Evolutionary conservation across 1,284 basidiomycete species (phyloP).

Genomic region (Trichosporon coremiiforme): DNA sequence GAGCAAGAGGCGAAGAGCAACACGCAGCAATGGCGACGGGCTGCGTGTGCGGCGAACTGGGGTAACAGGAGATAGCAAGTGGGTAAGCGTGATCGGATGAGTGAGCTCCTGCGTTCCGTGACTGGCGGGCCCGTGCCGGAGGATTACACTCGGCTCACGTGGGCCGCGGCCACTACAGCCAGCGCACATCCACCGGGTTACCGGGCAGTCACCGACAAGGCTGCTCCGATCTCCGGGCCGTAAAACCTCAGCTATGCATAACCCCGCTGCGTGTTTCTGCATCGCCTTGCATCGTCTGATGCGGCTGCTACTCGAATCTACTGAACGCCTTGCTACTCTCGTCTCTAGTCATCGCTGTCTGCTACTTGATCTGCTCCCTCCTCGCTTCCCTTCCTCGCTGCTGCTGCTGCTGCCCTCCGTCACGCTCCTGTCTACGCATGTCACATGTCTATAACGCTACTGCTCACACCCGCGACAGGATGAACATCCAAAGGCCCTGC

Average conservation of each 20-base stretch:
- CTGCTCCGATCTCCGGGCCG: neutral
- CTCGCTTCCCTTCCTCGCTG: neutral
- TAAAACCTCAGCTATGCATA: neutral
- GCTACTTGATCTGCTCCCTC: neutral
- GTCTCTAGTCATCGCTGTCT: neutral
- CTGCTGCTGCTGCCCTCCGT: neutral
- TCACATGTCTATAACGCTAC: slow-evolving; percentile 8
- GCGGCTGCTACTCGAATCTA: neutral
- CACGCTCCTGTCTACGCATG: slow-evolving; percentile 4
- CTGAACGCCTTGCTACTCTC: neutral
- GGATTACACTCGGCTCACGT: slow-evolving; percentile 2
- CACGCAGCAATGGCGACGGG: neutral
- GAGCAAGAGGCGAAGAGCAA: neutral
- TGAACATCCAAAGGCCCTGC: slow-evolving; percentile 80
- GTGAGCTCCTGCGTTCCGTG: neutral
- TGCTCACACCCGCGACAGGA: slow-evolving; percentile 65
- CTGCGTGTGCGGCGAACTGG: neutral
- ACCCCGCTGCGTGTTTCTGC: neutral
- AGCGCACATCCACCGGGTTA: neutral
- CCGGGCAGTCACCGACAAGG: neutral
- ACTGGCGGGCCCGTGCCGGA: slow-evolving; percentile 4
- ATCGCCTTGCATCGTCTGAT: neutral
- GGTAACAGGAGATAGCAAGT: neutral
- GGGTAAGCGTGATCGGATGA: slow-evolving; percentile 2
- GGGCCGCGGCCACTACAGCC: neutral